Conservation (phyloP, 345 rosid species). For the Angophora floribunda region DNA sequence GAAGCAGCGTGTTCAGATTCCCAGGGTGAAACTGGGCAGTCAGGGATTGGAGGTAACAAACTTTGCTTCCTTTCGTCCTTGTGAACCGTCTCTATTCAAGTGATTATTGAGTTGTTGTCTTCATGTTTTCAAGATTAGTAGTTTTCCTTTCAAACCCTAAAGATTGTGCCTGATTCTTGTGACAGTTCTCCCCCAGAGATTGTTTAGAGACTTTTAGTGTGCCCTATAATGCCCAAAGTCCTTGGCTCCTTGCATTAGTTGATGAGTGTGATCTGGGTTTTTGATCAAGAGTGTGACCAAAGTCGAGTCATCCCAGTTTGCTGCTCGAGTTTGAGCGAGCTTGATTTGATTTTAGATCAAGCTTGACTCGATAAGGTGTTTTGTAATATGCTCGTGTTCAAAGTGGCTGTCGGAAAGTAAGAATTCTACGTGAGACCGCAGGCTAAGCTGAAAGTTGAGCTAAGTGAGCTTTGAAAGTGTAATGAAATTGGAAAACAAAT, state of each 20-base stretch:
- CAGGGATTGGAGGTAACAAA: slow-evolving; percentile 26
- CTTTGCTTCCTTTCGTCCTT: background rate
- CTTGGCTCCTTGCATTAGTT: background rate
- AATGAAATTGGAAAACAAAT: background rate
- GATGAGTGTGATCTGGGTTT: background rate
- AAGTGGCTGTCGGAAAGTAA: background rate
- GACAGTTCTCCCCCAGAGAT: no score
- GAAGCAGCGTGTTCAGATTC: background rate
- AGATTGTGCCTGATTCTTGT: background rate
- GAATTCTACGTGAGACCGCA: background rate
- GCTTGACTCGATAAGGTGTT: no score
- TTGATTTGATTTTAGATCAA: no score
- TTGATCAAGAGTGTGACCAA: no score
- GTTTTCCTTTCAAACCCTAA: background rate
- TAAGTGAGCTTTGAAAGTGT: background rate
- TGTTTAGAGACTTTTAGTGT: background rate
- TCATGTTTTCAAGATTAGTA: background rate
- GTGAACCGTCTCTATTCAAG: background rate
- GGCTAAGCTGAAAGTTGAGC: background rate
- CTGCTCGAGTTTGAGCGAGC: no score
- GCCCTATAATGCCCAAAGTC: background rate
- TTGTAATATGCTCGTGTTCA: background rate
- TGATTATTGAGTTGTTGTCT: background rate
- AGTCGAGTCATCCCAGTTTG: no score
- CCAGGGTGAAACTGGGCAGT: slow-evolving; percentile 26